Base-by-base conservation (phyloP, 2,329 filamentous ascomycete species). In the Trichoderma brevicompactum region DNA sequence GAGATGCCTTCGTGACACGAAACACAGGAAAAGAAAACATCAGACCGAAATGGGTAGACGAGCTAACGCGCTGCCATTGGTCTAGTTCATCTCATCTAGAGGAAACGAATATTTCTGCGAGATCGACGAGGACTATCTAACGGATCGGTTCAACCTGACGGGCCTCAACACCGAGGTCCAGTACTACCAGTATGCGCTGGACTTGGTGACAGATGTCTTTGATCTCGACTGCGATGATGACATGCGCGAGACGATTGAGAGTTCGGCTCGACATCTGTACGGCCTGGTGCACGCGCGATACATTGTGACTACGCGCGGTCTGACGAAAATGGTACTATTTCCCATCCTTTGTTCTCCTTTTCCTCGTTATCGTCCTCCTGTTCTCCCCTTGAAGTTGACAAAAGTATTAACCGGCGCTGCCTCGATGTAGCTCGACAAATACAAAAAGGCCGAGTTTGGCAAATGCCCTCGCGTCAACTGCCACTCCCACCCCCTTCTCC, bases 31-130 rank as follows among this genome's bases (percentile, higher is more conserved):
- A 5, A 23, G 23, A 17, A n/a, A 44, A 40, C 23, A 56, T 36
- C 5, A 32, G 13, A 49, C 15, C 6, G 32, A 46, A 34, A 13
- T 2, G 32, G 36, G 32, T n/a, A 17, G 1, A 15, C 13, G 53
- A 13, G 41, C 65, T 59, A 43, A 54, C 49, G 32, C 55, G 40
- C 64, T 15, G n/a, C 28, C 17, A 2, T 69, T 28, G 74, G 74
- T 70, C 63, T 56, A 99, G 95, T 99, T 99, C 78, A 97, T 98
- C 73, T 97, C 94, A 5, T 97, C 94, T 6, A 88, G 95, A 64
- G 95, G 95, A 70, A 98, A 99, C 80, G 95, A 99, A 78, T 99
- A 99, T 80, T 99, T 98, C 75, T 99, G 95, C 86, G 95, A 99
- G 77, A 98, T 99, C 74, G 95, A 99, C 79, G 95, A 99, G 78